Conservation (phyloP, 2,329 filamentous ascomycete species). For the Ploettnerulaceae sp. region DNA sequence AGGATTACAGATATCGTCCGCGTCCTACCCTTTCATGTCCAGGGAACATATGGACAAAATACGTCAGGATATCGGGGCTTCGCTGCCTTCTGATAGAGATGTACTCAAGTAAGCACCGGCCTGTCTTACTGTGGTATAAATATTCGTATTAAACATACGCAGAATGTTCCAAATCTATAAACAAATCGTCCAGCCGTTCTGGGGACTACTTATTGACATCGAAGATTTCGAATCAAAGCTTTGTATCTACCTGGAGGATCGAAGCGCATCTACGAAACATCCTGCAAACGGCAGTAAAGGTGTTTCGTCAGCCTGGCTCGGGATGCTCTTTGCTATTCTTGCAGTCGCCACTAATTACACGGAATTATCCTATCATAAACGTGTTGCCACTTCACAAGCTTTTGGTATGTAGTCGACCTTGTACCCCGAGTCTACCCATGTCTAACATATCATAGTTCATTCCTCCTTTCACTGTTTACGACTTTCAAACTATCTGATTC, state of each 20-base stretch:
- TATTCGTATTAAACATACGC: slow-evolving; percentile 1
- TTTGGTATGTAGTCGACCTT: slow-evolving; percentile 40
- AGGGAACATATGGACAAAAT: slow-evolving; percentile 55
- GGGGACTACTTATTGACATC: slow-evolving; percentile 63
- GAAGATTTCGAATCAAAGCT: slow-evolving; percentile 60
- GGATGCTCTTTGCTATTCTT: slow-evolving; percentile 60
- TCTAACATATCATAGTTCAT: slow-evolving; percentile 25
- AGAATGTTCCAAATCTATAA: slow-evolving; percentile 63
- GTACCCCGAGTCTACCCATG: too few relatives aligned
- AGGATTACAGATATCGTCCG: slow-evolving; percentile 56
- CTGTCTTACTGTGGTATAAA: not conserved
- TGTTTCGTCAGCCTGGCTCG: slow-evolving; percentile 60
- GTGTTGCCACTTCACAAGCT: slow-evolving; percentile 37
- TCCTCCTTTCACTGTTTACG: slow-evolving; percentile 58
- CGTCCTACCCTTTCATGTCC: slow-evolving; percentile 64
- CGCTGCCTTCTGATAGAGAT: slow-evolving; percentile 60
- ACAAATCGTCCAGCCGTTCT: slow-evolving; percentile 62
- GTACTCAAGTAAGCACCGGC: slow-evolving; percentile 57
- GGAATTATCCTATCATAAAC: slow-evolving; percentile 50
- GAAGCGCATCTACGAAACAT: slow-evolving; percentile 42
- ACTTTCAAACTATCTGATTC: slow-evolving; percentile 57
- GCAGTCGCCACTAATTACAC: slow-evolving; percentile 64
- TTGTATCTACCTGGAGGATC: slow-evolving; percentile 61
- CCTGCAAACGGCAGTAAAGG: slow-evolving; percentile 27
- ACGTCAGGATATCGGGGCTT: slow-evolving; percentile 55